Percentiles rank a stretch among this genome's conserved stretches.
phyloP scores from a whole-genome alignment of 2,329 filamentous ascomycete species.

The Cladosporium sp. region DNA sequence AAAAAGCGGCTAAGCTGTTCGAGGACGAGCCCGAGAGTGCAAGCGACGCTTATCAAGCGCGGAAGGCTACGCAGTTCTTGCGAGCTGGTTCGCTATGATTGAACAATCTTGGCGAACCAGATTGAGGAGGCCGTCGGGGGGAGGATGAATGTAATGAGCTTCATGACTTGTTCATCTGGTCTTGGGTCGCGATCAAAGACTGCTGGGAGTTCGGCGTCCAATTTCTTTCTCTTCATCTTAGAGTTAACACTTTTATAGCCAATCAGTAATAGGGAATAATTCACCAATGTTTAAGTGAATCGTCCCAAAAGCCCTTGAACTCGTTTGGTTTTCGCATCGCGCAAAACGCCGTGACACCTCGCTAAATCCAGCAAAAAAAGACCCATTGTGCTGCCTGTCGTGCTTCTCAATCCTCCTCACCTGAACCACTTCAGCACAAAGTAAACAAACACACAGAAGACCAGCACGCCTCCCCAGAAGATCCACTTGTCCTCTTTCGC shows the following conservation, averaged over 20 bases:
- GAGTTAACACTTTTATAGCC: not conserved
- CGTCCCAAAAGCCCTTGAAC: not conserved
- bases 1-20: conserved; percentile 6
- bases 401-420: conserved; percentile 43
- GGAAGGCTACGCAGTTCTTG: not conserved
- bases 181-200: not conserved
- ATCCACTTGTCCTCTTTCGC: conserved; percentile 98
- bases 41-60: not conserved
- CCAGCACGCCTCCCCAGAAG: conserved; percentile 79
- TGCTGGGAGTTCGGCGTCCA: not conserved
- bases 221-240: not conserved
- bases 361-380: conserved; percentile 10
- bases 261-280: not conserved
- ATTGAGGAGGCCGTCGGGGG: not conserved
- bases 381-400: not conserved
- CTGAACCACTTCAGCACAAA: conserved; percentile 81
- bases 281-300: not conserved
- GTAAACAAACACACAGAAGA: conserved; percentile 93
- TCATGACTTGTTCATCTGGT: conserved; percentile 2
- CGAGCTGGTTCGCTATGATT: not conserved
- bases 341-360: conserved; percentile 13
- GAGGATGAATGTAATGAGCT: not conserved
- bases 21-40: not conserved
- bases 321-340: not conserved
- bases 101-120: not conserved